phyloP scores from a whole-genome alignment of 2,329 filamentous ascomycete species.

The Colletotrichum siamense region DNA sequence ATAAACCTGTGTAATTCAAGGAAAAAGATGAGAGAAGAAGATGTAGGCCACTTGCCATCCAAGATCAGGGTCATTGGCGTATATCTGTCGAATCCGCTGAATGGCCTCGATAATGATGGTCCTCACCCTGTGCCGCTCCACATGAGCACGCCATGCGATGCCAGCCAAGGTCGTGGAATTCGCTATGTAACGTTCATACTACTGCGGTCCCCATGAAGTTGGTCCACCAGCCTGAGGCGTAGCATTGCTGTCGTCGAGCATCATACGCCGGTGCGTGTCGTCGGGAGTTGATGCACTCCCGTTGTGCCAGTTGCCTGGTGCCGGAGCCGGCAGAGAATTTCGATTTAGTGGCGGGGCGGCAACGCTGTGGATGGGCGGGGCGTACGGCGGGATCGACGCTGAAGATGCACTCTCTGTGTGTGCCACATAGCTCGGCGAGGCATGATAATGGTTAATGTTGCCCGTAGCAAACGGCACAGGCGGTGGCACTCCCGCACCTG shows the following conservation, averaged over 20 bases:
- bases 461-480: background rate
- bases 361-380: background rate
- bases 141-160: background rate
- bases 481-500: background rate
- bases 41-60: background rate
- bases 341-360: background rate
- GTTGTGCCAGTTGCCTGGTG: background rate
- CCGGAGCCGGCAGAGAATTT: constrained; percentile 5
- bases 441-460: background rate
- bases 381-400: background rate
- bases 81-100: background rate
- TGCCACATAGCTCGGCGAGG: background rate
- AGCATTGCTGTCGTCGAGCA: background rate
- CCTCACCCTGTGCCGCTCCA: background rate
- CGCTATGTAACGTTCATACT: background rate
- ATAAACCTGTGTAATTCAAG: background rate
- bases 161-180: background rate
- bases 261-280: background rate
- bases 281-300: background rate
- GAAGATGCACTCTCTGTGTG: background rate
- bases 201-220: background rate
- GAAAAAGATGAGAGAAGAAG: background rate
- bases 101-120: background rate
- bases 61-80: background rate
- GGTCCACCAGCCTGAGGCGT: background rate